These are phyloP conservation scores for Lithocarpus polystachyus DNA, from an alignment of 306 rosid genomes.

Conservation along the genomic window DNA sequence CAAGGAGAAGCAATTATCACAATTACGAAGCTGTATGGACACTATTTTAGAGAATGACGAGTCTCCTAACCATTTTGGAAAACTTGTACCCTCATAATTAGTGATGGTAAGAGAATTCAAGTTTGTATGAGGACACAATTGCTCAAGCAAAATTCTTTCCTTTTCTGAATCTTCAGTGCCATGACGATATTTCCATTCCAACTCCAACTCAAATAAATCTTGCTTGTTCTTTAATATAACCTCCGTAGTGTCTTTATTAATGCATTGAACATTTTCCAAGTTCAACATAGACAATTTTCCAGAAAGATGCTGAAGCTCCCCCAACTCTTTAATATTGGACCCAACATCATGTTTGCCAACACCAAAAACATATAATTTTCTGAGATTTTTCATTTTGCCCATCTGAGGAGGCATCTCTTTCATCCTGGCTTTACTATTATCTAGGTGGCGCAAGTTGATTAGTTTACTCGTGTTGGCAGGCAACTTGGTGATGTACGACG, in stretches of 20 bases:
- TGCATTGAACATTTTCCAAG: background rate
- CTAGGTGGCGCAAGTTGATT: background rate
- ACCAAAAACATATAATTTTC: background rate
- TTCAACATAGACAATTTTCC: background rate
- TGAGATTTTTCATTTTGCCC: background rate
- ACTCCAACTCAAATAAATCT: too few species aligned
- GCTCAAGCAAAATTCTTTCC: background rate
- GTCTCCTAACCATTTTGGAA: background rate
- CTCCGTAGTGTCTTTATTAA: too few species aligned
- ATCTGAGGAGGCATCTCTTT: background rate
- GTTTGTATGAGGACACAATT: background rate
- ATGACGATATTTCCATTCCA: too few species aligned
- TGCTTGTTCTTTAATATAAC: too few species aligned
- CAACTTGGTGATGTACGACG: background rate
- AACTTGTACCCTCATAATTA: background rate
- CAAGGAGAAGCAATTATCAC: too few species aligned
- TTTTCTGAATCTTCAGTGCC: background rate
- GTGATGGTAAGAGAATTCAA: background rate
- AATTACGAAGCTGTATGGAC: background rate
- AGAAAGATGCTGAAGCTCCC: background rate
- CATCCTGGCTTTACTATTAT: background rate
- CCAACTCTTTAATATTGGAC: background rate
- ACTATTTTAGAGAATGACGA: background rate
- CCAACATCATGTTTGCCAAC: background rate
- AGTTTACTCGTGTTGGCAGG: conserved; percentile 2